phyloP scores from a whole-genome alignment of 2,329 filamentous ascomycete species.

The Diaporthe longicolla region DNA sequence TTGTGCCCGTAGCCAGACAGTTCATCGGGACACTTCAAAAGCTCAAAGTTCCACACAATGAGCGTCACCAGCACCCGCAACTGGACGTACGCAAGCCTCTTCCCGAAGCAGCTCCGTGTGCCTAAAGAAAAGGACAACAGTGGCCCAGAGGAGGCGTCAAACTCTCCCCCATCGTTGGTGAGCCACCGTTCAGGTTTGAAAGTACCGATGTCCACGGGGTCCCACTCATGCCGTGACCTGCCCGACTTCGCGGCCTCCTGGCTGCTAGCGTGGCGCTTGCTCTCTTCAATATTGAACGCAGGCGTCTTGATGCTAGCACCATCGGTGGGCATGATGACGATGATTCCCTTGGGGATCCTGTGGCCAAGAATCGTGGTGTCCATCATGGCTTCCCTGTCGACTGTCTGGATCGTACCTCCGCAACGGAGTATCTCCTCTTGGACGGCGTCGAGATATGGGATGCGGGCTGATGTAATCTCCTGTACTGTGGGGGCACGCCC shows the following conservation, averaged over 20 bases:
- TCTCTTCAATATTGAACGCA: background rate
- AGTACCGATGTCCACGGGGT: background rate
- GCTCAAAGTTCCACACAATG: constrained; percentile 49
- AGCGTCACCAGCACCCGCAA: constrained; percentile 45
- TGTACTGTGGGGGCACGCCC: constrained; percentile 49
- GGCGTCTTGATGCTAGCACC: background rate
- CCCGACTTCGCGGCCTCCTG: background rate
- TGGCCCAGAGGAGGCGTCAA: constrained; percentile 46
- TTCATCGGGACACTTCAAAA: constrained; percentile 46
- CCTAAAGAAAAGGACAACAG: constrained; percentile 46
- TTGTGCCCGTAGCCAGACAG: constrained; percentile 2
- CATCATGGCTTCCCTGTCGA: constrained; percentile 56
- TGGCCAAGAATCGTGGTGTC: constrained; percentile 57
- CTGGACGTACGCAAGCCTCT: constrained; percentile 49
- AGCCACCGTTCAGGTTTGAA: constrained; percentile 26
- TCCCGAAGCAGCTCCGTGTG: constrained; percentile 47
- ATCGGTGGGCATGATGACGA: constrained; percentile 58
- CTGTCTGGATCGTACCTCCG: constrained; percentile 61
- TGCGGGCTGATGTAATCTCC: constrained; percentile 53
- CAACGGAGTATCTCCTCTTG: constrained; percentile 60
- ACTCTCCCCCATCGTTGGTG: constrained; percentile 25
- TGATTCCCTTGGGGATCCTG: constrained; percentile 57
- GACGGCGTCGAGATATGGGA: constrained; percentile 61
- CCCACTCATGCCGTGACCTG: background rate
- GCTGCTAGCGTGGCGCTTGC: background rate